phyloP scores from a whole-genome alignment of 495 filamentous ascomycete genomes.

The Talaromyces wortmannii region DNA sequence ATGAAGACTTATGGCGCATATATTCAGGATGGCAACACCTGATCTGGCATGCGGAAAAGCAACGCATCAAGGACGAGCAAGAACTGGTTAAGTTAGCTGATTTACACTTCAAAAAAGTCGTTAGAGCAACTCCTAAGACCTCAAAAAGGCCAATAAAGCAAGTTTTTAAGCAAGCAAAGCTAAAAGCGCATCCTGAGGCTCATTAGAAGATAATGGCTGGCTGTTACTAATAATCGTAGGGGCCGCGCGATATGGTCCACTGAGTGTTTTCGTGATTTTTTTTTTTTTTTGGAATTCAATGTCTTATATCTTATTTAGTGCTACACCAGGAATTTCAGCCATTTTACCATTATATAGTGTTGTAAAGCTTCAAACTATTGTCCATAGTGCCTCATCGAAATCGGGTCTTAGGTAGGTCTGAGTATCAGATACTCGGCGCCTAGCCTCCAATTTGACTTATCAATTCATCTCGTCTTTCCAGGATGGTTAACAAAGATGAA shows the following conservation, averaged over 20 bases:
- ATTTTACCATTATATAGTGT: not conserved
- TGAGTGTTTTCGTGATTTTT: not conserved
- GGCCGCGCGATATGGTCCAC: not conserved
- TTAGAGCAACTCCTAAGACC: not conserved
- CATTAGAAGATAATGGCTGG: not conserved
- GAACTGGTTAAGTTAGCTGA: not conserved
- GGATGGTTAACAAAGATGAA: too few relatives aligned
- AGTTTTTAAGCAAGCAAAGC: not conserved
- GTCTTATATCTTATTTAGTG: not conserved
- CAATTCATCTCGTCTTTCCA: too few relatives aligned
- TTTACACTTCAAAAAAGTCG: not conserved
- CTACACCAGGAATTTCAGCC: not conserved
- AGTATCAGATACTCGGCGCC: too few relatives aligned
- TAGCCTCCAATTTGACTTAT: too few relatives aligned
- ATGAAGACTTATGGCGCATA: too few relatives aligned
- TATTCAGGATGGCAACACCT: too few relatives aligned
- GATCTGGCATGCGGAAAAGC: not conserved
- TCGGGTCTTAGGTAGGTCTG: not conserved
- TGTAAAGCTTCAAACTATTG: constrained; percentile 1
- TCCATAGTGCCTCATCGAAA: not conserved
- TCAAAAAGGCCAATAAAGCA: not conserved
- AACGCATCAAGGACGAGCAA: not conserved
- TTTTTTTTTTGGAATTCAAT: too few relatives aligned
- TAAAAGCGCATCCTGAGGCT: not conserved
- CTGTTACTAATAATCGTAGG: not conserved